phyloP scores from a whole-genome alignment of 371 early-diverging fungal species.

The Rhizomucor pusillus region DNA sequence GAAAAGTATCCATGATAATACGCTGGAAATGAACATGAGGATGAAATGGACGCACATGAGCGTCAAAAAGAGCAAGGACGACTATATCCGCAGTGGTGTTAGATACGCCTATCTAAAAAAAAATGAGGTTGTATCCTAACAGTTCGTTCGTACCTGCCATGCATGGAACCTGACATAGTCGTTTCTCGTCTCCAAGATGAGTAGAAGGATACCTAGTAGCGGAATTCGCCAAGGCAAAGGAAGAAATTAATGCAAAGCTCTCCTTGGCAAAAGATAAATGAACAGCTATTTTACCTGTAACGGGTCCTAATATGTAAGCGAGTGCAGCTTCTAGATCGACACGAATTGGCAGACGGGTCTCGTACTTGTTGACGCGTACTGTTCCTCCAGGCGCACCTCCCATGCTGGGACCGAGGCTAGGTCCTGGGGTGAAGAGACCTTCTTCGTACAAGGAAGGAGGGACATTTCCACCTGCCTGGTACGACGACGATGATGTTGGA shows the following conservation, averaged over 20 bases:
- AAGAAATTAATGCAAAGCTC: neutral
- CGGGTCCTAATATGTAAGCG: slow-evolving; percentile 66
- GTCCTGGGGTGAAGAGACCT: slow-evolving; percentile 24
- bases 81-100: slow-evolving; percentile 19
- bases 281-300: slow-evolving; percentile 55
- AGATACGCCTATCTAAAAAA: neutral
- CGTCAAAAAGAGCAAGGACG: slow-evolving; percentile 35
- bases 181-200: slow-evolving; percentile 77
- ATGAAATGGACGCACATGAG: slow-evolving; percentile 46
- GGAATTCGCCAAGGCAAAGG: neutral
- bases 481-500: slow-evolving; percentile 6
- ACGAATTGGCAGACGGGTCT: slow-evolving; percentile 70
- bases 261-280: neutral
- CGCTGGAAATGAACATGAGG: slow-evolving; percentile 48
- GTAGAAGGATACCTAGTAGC: slow-evolving; percentile 60
- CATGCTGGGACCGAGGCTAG: slow-evolving; percentile 6
- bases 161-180: slow-evolving; percentile 86
- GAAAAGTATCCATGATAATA: slow-evolving; percentile 59
- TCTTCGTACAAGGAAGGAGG: slow-evolving; percentile 30
- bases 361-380: slow-evolving; percentile 75
- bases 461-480: slow-evolving; percentile 19
- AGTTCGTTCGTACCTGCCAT: slow-evolving; percentile 62
- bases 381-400: slow-evolving; percentile 30
- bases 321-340: slow-evolving; percentile 81
- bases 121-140: neutral